Evolutionary conservation across 352 stramenopile species (phyloP).

Genomic region (Globisporangium iwayamae): DNA sequence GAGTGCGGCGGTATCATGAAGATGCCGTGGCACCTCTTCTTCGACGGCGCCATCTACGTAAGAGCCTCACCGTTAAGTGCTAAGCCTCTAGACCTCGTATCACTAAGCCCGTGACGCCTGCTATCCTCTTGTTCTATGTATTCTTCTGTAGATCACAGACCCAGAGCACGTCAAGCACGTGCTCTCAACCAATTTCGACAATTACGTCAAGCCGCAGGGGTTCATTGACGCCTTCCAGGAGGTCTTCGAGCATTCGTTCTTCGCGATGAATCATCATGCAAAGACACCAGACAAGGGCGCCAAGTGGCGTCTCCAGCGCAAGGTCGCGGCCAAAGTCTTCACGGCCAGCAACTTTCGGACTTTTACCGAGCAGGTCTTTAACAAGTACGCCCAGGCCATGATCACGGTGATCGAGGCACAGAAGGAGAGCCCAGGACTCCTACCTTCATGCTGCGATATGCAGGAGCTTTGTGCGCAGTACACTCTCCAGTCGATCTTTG

Average conservation of each 20-base stretch:
- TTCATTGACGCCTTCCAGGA: conserved; percentile 67
- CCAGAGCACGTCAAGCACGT: conserved; percentile 67
- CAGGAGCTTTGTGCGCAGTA: conserved; percentile 46
- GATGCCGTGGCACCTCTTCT: conserved; percentile 69
- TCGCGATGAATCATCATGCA: conserved; percentile 57
- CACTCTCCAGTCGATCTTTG: conserved; percentile 54
- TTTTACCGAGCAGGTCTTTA: conserved; percentile 46
- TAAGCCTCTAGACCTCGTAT: background rate
- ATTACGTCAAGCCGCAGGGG: conserved; percentile 71
- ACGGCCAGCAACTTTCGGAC: conserved; percentile 56
- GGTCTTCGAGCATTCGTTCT: conserved; percentile 71
- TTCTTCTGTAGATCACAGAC: conserved; percentile 37
- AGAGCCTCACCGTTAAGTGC: background rate
- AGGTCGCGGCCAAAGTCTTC: conserved; percentile 87
- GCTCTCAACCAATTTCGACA: conserved; percentile 54
- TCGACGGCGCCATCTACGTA: conserved; percentile 60
- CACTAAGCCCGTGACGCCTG: background rate
- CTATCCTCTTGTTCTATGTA: background rate
- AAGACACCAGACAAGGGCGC: conserved; percentile 44
- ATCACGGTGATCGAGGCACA: conserved; percentile 15
- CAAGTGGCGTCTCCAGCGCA: conserved; percentile 73
- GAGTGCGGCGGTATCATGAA: conserved; percentile 53
- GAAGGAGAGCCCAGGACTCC: background rate
- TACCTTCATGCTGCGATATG: conserved; percentile 37
- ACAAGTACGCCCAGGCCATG: conserved; percentile 31